Evolutionary conservation across 192 early-diverging fungal genomes (phyloP).

Genomic region (Diversispora eburnea): DNA sequence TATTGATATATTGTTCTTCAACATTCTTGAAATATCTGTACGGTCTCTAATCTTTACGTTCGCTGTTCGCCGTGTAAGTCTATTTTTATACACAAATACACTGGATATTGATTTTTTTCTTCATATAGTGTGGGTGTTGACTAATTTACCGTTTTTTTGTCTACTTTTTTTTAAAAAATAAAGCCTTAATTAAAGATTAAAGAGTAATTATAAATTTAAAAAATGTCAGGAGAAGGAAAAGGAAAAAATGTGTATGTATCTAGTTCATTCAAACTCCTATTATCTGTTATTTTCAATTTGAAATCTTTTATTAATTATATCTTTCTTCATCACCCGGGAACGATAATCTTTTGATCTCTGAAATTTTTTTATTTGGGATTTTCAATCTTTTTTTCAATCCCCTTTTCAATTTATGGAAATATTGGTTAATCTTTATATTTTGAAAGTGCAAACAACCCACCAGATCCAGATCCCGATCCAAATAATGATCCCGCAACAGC

Average conservation of each 20-base stretch:
- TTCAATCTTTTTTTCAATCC: background rate
- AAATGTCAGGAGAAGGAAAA: conserved; percentile 12
- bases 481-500: conserved; percentile 87
- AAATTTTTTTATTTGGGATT: background rate
- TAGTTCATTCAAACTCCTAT: background rate
- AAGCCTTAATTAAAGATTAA: too few species aligned
- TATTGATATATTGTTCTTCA: conserved; percentile 9
- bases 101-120: too few species aligned
- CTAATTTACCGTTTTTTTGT: too few species aligned
- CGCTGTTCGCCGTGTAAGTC: conserved; percentile 15
- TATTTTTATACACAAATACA: background rate
- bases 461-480: conserved; percentile 47
- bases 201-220: background rate
- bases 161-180: too few species aligned
- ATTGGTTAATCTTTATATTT: conserved; percentile 32
- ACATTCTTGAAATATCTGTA: conserved; percentile 1
- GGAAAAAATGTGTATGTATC: conserved; percentile 5
- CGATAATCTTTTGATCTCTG: background rate
- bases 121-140: too few species aligned
- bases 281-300: background rate
- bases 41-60: background rate
- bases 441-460: conserved; percentile 51
- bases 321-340: background rate
- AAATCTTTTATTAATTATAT: background rate
- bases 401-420: background rate